phyloP scores from a whole-genome alignment of 441 rosid genomes.

The Hypseocharis bilobata region DNA sequence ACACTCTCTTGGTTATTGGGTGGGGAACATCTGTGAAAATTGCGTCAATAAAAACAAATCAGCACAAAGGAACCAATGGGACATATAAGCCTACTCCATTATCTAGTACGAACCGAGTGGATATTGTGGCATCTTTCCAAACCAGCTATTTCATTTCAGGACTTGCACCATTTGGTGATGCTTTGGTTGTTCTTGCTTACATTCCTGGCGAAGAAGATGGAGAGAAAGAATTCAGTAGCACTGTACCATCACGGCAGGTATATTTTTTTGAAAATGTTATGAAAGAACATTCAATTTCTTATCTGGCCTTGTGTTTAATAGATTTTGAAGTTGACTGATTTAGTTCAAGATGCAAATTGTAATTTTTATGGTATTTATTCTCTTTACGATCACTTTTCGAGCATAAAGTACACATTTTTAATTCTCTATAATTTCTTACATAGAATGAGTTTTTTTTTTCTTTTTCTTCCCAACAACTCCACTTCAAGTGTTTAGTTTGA shows the following conservation, averaged over 20 bases:
- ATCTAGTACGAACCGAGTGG: constrained; percentile 73
- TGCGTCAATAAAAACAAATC: constrained; percentile 69
- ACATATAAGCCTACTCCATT: constrained; percentile 40
- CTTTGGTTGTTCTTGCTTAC: constrained; percentile 93
- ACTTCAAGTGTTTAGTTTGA: neutral
- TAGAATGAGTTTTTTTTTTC: neutral
- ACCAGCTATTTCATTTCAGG: constrained; percentile 97
- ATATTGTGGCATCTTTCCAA: constrained; percentile 92
- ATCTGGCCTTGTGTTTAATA: neutral
- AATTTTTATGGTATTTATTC: neutral
- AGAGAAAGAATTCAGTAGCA: constrained; percentile 66
- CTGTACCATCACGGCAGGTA: constrained; percentile 80
- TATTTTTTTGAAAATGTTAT: constrained; percentile 12
- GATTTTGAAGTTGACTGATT: neutral
- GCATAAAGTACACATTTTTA: too few relatives aligned
- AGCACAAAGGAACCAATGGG: constrained; percentile 54
- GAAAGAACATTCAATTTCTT: neutral
- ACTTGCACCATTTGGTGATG: constrained; percentile 98
- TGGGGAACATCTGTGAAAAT: constrained; percentile 90
- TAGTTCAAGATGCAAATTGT: neutral
- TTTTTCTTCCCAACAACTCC: neutral
- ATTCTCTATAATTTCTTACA: neutral
- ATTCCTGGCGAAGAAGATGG: constrained; percentile 75
- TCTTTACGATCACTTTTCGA: neutral
- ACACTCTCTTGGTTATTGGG: constrained; percentile 84